Base-by-base conservation (phyloP, 768 basidiomycete genomes). In the Termitomyces sp. region DNA sequence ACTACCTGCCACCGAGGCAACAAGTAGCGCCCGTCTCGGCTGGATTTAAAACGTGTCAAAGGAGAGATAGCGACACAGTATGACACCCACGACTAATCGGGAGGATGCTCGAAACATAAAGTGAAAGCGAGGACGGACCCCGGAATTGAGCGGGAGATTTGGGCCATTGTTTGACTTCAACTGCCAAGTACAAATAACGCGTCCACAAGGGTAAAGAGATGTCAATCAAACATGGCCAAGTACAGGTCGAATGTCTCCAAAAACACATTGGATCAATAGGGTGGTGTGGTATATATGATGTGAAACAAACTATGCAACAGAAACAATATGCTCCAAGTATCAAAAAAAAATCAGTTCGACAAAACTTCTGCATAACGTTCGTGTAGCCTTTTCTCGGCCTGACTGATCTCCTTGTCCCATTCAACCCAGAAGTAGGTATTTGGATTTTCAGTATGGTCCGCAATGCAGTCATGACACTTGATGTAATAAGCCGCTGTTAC, bases 391-490 rank as follows among this genome's bases (percentile, higher is more conserved):
- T 60, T 62, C 59, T 76, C 69, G 1, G 74, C 75, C 48, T 72
- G 70, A 5, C 59, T 61, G 63, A 81, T 71, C 46, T 81, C 80
- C 39, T n/a, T 54, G 3, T 16, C 31, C 82, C 82, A 82, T 27
- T 68, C 77, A 48, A 67, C 58, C 76, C 78, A 74, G 33, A 58
- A 70, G 7, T 53, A 46, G 7, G 65, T 58, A 8, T 54, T 45
- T 4, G 80, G 75, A 31, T 78, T 66, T 13, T 67, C 58, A 13
- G 66, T 59, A 66, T 74, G 77, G 50, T 72, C 70, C 7, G 70
- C 67, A 42, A 73, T 71, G 65, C 83, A 84, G 34, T 80, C 73
- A n/a, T 78, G 70, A 61, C 83, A 84, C 2, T 74, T 72, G 58
- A 84, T 83, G 61, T 71, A 84, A 61, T 78, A 82, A 1, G 78